These are phyloP conservation scores for Microbotryum intermedium DNA, from an alignment of 1,284 basidiomycete genomes.

Conservation along the genomic window DNA sequence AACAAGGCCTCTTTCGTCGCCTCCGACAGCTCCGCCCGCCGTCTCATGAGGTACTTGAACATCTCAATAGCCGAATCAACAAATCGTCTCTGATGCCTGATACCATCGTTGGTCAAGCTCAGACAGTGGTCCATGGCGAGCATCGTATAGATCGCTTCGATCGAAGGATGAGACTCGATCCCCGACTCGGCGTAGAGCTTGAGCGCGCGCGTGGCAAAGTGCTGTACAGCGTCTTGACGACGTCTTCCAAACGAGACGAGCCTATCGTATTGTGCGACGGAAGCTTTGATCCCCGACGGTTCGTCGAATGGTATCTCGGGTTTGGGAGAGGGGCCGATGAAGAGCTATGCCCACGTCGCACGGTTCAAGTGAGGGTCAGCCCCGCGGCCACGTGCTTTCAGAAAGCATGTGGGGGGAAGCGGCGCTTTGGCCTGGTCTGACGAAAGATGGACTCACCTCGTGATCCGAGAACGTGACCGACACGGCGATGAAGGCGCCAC, in stretches of 20 bases:
- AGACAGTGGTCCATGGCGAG: conserved; percentile 8
- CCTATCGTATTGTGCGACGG: neutral
- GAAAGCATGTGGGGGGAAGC: neutral
- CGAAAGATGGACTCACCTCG: neutral
- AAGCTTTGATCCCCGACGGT: neutral
- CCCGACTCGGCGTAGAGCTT: conserved; percentile 10
- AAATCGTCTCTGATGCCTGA: neutral
- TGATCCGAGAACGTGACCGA: conserved; percentile 14
- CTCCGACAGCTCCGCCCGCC: neutral
- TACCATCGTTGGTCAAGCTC: conserved; percentile 1
- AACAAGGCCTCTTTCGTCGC: neutral
- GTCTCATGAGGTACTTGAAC: conserved; percentile 4
- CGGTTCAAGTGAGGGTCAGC: no score
- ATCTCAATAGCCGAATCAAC: neutral
- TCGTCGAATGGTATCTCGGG: conserved; percentile 1
- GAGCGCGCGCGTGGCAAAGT: conserved; percentile 3
- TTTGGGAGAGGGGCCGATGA: neutral
- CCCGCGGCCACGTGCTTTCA: neutral
- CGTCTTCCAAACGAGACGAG: neutral
- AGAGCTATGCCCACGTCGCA: neutral
- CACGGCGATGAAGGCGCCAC: conserved; percentile 14
- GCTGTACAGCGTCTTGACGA: conserved; percentile 1
- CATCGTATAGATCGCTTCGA: conserved; percentile 10
- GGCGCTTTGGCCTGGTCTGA: neutral
- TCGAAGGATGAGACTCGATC: conserved; percentile 6